Evolutionary conservation across 129 eudicot species (phyloP), one percentile per base, ranked within the genome.

Genomic region (Oenanthe sinensis): DNA sequence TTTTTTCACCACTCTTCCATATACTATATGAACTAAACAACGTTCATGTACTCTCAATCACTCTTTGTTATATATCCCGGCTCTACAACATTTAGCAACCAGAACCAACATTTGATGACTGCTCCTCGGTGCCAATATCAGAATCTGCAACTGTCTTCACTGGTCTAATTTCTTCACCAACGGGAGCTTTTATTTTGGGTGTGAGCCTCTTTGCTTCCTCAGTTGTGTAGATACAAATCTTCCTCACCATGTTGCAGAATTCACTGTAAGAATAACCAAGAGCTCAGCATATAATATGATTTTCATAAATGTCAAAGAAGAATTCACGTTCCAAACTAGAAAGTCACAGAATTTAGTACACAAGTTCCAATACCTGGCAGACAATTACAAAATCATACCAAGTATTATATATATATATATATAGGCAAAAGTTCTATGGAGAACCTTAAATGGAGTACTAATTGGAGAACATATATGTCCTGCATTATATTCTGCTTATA

Each of bases 201-300:
- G 92, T 81, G 19, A 95, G 98, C 82, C 87, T 87, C 86, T 87
- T 95, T 63, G 87, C 97, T 86, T 91, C 98, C 70, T 95, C 98
- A 5, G 88, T 75, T 44, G 98, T 91, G 73, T 95, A 95, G 81
- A 95, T 86, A 75, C 83, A 88, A 52, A 95, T 91, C 86, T 95
- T 95, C 81, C 86, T 88, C 85, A 87, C 98, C 97, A 95, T 95
- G 87, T 82, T 84, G 82, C 97, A 95, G 79, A 95, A 95, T 85
- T 95, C 98, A 72, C 98, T 95, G 84, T 39, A 74, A 26, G 82
- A 52, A 71, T 43, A 45, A 71, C 46, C 65, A 80, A 48, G 76
- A 85, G 70, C 4, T 65, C 75, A 63, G 22, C 14, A 82, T 45
- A 44, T 33, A n/a, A n/a, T 42, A 44, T 14, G 16, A 14, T 11